Conservation (phyloP, 2,329 filamentous ascomycete genomes). For the Acarospora socialis region DNA sequence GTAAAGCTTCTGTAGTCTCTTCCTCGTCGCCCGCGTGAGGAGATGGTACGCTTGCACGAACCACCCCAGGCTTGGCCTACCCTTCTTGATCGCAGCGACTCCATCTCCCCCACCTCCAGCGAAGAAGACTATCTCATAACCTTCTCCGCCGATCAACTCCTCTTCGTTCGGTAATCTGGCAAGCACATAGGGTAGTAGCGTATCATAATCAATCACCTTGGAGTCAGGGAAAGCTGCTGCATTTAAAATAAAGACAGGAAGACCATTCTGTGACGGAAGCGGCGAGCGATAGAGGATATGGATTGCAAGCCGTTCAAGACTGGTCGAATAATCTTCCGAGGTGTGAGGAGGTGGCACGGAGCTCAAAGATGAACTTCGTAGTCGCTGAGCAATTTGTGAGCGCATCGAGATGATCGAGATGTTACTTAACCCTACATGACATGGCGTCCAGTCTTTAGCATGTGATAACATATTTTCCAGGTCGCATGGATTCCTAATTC, state of each 20-base stretch:
- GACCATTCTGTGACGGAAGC: slow-evolving; percentile 32
- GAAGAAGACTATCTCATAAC: slow-evolving; percentile 44
- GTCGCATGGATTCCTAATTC: too few species aligned
- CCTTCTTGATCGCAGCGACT: slow-evolving; percentile 31
- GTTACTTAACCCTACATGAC: too few species aligned
- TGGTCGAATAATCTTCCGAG: slow-evolving; percentile 33
- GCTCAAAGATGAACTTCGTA: slow-evolving; percentile 30
- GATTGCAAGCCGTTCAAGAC: slow-evolving; percentile 35
- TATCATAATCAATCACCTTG: slow-evolving; percentile 39
- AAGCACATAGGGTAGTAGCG: slow-evolving; percentile 40
- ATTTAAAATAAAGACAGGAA: slow-evolving; percentile 41
- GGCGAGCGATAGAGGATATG: slow-evolving; percentile 41
- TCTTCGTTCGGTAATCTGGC: slow-evolving; percentile 40
- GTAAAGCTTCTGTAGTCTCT: slow-evolving; percentile 40
- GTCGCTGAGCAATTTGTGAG: slow-evolving; percentile 14
- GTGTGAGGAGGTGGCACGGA: slow-evolving; percentile 23
- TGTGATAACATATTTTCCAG: too few species aligned
- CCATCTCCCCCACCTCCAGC: slow-evolving; percentile 35
- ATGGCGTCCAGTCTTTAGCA: too few species aligned
- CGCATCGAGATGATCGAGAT: slow-evolving; percentile 11
- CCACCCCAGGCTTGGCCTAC: slow-evolving; percentile 39
- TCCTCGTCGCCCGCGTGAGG: slow-evolving; percentile 38
- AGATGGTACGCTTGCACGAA: slow-evolving; percentile 44
- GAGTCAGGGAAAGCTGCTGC: slow-evolving; percentile 42
- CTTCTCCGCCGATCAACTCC: slow-evolving; percentile 37